Base-by-base conservation (phyloP, 2,329 filamentous ascomycete species). In the Trichoderma koningii region DNA sequence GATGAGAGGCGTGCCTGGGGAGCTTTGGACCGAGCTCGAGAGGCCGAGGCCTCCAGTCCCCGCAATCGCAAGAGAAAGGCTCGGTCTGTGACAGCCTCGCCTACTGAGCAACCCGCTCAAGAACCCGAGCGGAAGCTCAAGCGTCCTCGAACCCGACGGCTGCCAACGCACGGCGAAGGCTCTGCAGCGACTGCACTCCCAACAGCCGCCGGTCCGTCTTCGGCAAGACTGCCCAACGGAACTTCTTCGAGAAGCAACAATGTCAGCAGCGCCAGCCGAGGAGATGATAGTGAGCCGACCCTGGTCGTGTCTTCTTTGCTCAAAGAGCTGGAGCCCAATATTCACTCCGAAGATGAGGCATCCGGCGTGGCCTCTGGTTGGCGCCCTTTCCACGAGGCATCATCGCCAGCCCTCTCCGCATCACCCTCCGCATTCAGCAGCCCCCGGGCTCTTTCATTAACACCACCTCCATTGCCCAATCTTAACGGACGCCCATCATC, bases 1-100 rank as follows among this genome's bases (percentile, higher is more conserved):
- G 93, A 97, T 70, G 93, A 96, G 76, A 83, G 89, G 62, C 84
- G 88, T 65, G 92, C 94, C 4, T 97, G 94, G 95, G 92, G 93
- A 68, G 92, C 91, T 21, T 89, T 98, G 68, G 93, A 97, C 70
- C 91, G 89, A 75, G 93, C 91, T 50, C 85, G 92, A 68, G 89
- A 93, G 67, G 83, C 85, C 19, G 84, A 90, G 68, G 82, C 80
- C 67, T 76, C 82, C 30, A 76, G 72, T 59, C 77, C 84, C 48
- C 82, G 79, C 67, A 80, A 81, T 59, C 87, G 91, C 66, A 93
- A 97, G 78, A 87, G 93, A 60, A 95, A 92, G 73, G 80, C 82
- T 7, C 81, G 83, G 45, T 96, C 92, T 3, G 81, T 84, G 2
- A 90, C 89, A 14, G 84, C 85, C 12, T 93, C 92, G 7, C 90